Conservation (phyloP, 345 rosid species). For the Conringia planisiliqua region DNA sequence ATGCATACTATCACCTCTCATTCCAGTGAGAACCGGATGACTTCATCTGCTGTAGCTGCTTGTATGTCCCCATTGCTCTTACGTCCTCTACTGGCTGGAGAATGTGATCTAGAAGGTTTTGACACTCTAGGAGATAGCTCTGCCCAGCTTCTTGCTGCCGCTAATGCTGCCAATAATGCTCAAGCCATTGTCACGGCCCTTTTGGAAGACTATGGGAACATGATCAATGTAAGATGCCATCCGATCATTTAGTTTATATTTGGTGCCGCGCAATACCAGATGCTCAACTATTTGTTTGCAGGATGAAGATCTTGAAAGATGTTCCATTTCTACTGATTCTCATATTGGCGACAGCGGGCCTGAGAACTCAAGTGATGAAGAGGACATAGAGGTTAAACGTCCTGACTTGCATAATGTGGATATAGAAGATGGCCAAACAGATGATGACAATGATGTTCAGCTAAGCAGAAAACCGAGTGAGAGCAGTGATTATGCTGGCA, state of each 20-base stretch:
- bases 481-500: conserved; percentile 74
- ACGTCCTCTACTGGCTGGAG: conserved; percentile 94
- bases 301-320: conserved; percentile 84
- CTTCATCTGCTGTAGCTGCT: conserved; percentile 96
- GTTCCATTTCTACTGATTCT: conserved; percentile 92
- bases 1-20: conserved; percentile 80
- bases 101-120: conserved; percentile 92
- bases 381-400: conserved; percentile 58
- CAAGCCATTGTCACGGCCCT: conserved; percentile 86
- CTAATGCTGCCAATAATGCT: conserved; percentile 95
- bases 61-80: conserved; percentile 98
- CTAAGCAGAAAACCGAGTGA: conserved; percentile 88
- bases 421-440: conserved; percentile 68
- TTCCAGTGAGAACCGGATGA: conserved; percentile 86
- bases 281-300: conserved; percentile 34
- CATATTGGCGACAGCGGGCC: conserved; percentile 80
- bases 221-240: conserved; percentile 73
- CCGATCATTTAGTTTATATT: neutral
- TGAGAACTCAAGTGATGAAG: conserved; percentile 87
- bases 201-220: conserved; percentile 83
- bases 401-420: conserved; percentile 74
- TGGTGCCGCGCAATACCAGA: neutral
- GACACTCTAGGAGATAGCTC: conserved; percentile 79
- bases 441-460: conserved; percentile 57
- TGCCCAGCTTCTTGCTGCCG: conserved; percentile 99